A percentile compares a stretch with the other conserved stretches of the same genome.
phyloP scores from a whole-genome alignment of 2,329 filamentous ascomycete genomes.

The Ampelomyces quisqualis region DNA sequence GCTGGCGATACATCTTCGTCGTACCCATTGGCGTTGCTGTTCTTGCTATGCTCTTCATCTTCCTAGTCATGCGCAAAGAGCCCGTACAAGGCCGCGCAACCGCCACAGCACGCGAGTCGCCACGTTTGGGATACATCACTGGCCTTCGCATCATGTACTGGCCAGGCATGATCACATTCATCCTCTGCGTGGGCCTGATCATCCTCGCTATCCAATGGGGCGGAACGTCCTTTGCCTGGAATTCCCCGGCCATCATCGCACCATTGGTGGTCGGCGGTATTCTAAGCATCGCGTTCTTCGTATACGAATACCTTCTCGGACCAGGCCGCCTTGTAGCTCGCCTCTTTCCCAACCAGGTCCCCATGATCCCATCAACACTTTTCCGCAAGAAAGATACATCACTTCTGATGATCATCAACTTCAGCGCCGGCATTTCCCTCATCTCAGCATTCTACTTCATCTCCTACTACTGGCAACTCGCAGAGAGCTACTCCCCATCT shows the following conservation, averaged over 20 bases:
- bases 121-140: slow-evolving; percentile 37
- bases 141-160: slow-evolving; percentile 51
- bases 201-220: slow-evolving; percentile 54
- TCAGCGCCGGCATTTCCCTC: slow-evolving; percentile 58
- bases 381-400: slow-evolving; percentile 59
- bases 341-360: slow-evolving; percentile 55
- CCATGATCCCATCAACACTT: slow-evolving; percentile 66
- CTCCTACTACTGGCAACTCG: slow-evolving; percentile 66
- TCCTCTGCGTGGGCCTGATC: slow-evolving; percentile 37
- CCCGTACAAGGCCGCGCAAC: slow-evolving; percentile 55
- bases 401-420: slow-evolving; percentile 63
- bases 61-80: slow-evolving; percentile 59
- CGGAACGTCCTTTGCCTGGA: slow-evolving; percentile 60
- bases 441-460: slow-evolving; percentile 67
- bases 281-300: slow-evolving; percentile 52
- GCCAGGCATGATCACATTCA: slow-evolving; percentile 38
- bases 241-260: slow-evolving; percentile 55
- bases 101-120: slow-evolving; percentile 31
- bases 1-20: slow-evolving; percentile 69
- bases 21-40: slow-evolving; percentile 46
- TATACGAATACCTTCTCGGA: slow-evolving; percentile 57
- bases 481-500: slow-evolving; percentile 55
- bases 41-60: slow-evolving; percentile 55
- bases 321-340: slow-evolving; percentile 51
- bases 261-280: slow-evolving; percentile 55